These are phyloP conservation scores for Pythium oligandrum DNA, from an alignment of 352 stramenopile genomes.

Conservation along the genomic window DNA sequence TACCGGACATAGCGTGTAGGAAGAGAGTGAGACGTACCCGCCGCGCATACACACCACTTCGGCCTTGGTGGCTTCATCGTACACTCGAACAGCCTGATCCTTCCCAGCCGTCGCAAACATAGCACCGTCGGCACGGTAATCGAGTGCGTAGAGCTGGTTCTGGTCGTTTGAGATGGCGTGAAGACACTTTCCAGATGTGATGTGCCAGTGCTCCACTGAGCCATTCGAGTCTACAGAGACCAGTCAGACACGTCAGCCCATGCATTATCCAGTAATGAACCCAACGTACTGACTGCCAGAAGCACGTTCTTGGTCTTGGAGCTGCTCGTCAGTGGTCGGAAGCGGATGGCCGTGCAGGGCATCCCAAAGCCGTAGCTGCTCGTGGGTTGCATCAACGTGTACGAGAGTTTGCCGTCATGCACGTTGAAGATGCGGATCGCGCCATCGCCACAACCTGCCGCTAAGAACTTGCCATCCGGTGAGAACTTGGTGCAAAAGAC, in stretches of 20 bases:
- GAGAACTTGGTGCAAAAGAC: constrained; percentile 88
- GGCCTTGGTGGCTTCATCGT: constrained; percentile 87
- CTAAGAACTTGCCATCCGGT: constrained; percentile 76
- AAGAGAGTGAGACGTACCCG: constrained; percentile 21
- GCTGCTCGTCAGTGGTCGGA: constrained; percentile 67
- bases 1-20: too few relatives aligned
- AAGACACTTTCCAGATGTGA: constrained; percentile 90
- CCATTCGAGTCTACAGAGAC: constrained; percentile 68
- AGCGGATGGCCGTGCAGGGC: constrained; percentile 80
- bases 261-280: neutral
- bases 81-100: constrained; percentile 85
- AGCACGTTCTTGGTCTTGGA: constrained; percentile 92
- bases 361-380: constrained; percentile 70
- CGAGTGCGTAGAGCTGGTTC: constrained; percentile 88
- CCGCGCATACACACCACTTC: constrained; percentile 67
- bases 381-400: constrained; percentile 77
- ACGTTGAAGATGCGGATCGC: constrained; percentile 85
- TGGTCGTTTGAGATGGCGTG: constrained; percentile 85
- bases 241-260: neutral
- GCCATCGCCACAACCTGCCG: constrained; percentile 80
- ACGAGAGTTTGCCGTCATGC: constrained; percentile 68
- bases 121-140: constrained; percentile 81
- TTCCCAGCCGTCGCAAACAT: constrained; percentile 89
- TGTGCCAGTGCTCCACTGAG: constrained; percentile 90
- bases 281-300: constrained; percentile 75